These are phyloP conservation scores for Stropharia rugosoannulata DNA, from an alignment of 768 basidiomycete genomes.

Conservation along the genomic window DNA sequence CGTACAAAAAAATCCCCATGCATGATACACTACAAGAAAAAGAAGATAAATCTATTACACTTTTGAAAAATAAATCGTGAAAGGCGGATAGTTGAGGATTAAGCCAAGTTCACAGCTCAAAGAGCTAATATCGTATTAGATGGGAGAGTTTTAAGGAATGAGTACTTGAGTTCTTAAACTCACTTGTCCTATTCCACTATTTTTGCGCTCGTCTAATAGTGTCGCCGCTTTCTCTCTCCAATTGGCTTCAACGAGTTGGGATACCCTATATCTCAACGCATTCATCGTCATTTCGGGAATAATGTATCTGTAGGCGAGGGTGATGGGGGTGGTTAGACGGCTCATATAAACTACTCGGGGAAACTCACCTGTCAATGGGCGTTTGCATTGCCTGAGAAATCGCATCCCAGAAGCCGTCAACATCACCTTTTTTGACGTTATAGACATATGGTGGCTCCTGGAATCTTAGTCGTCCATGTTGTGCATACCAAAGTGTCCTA, in stretches of 20 bases:
- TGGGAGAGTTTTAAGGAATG: too few relatives aligned
- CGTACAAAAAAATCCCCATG: too few relatives aligned
- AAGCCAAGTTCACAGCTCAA: too few relatives aligned
- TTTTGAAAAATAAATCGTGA: too few relatives aligned
- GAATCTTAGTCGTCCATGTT: conserved; percentile 2
- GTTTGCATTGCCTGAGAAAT: neutral
- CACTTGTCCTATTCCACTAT: neutral
- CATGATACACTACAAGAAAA: too few relatives aligned
- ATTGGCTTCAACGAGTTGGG: neutral
- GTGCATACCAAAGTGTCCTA: neutral
- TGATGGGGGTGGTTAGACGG: neutral
- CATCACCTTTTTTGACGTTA: conserved; percentile 1
- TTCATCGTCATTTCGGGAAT: conserved; percentile 6
- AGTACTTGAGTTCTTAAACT: neutral
- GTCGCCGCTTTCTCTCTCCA: neutral
- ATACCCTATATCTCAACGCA: neutral
- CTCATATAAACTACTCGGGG: too few relatives aligned
- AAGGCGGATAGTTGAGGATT: too few relatives aligned
- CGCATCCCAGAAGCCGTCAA: neutral
- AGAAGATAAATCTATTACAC: too few relatives aligned
- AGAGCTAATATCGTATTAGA: too few relatives aligned
- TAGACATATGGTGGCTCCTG: conserved; percentile 4
- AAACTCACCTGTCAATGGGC: conserved; percentile 1
- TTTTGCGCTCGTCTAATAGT: neutral
- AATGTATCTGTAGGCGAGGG: neutral